Base-by-base conservation (phyloP, 1,139 yeast genomes). In the Hemisphaericaspora xylanilytica region DNA sequence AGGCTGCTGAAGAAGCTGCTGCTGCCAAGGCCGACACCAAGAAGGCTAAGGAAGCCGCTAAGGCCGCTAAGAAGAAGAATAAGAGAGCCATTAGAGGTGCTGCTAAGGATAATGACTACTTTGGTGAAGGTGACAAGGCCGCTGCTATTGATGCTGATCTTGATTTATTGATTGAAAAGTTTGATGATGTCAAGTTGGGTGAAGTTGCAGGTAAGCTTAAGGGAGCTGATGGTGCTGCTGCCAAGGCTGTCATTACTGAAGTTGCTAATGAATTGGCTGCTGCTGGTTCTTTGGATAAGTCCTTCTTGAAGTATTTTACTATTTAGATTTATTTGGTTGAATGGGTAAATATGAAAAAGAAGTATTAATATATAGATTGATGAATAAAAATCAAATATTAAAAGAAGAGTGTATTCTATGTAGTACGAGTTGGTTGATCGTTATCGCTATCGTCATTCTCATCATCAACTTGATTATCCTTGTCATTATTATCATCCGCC, bases 31-130 rank as follows among this genome's bases (percentile, higher is more conserved):
- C 77, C 49, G 72, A 69, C 50, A 69, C 82, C 56, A 90, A 90
- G 78, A 92, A 92, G 75, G 82, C 90, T 49, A 94, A 90, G 75
- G 97, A 92, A 74, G 96, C 96, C 56, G 96, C 96, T 43, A 90
- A 89, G 76, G 81, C 80, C 52, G 96, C 97, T 35, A 78, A 92
- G 86, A 95, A 92, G 90, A 87, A 88, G 85, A 75, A 92, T 87
- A 89, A 87, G 97, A 78, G 98, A 78, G 70, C 86, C 41, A 69
- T 92, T 51, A 88, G 97, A 78, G 69, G 70, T 54, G 73, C 90
- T 42, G 87, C 81, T 52, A 89, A 90, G 75, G 97, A 87, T 30
- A 80, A 74, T 54, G 87, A 76, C 47, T 89, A 87, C 78, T 88
- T 89, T 55, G 92, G 94, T 49, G 88, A 82, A 49, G 82, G 81